Conservation (phyloP, 495 filamentous ascomycete species). For the Mytilinidion resinicola region DNA sequence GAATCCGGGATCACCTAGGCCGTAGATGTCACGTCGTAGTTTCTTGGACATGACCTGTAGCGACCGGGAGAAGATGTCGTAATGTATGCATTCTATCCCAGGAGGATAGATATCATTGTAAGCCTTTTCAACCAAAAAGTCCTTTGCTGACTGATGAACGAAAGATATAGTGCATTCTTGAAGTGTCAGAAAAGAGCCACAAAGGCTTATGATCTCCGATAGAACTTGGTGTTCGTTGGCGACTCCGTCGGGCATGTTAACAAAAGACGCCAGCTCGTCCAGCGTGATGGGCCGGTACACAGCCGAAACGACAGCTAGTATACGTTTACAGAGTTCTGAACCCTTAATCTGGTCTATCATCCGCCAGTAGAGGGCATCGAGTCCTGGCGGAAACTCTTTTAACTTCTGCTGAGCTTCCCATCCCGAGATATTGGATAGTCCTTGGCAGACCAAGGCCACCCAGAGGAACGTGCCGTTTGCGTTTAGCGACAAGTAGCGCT, state of each 20-base stretch:
- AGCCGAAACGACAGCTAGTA: not conserved
- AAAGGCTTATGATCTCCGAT: slow-evolving; percentile 10
- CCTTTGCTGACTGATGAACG: no score
- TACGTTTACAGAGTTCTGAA: slow-evolving; percentile 17
- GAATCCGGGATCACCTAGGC: no score
- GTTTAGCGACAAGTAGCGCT: slow-evolving; percentile 16
- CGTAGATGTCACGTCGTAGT: slow-evolving; percentile 28
- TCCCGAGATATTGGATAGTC: slow-evolving; percentile 4
- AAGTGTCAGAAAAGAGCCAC: slow-evolving; percentile 1
- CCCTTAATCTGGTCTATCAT: slow-evolving; percentile 30
- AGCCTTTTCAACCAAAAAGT: not conserved
- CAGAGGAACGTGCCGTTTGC: slow-evolving; percentile 27
- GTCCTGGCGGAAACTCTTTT: slow-evolving; percentile 25
- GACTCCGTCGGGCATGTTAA: not conserved
- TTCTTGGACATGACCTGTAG: slow-evolving; percentile 26
- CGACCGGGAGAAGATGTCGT: slow-evolving; percentile 26
- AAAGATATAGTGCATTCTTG: not conserved
- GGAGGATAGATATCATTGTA: slow-evolving; percentile 9
- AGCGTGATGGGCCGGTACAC: not conserved
- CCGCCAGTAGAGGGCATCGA: slow-evolving; percentile 28
- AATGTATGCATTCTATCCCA: slow-evolving; percentile 11
- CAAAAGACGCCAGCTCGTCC: not conserved
- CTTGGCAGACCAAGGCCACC: slow-evolving; percentile 29
- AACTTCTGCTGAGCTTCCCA: not conserved
- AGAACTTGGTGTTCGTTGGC: slow-evolving; percentile 14